Conservation (phyloP, 768 basidiomycete genomes). For the Rhodosporidiobolus odoratus region DNA sequence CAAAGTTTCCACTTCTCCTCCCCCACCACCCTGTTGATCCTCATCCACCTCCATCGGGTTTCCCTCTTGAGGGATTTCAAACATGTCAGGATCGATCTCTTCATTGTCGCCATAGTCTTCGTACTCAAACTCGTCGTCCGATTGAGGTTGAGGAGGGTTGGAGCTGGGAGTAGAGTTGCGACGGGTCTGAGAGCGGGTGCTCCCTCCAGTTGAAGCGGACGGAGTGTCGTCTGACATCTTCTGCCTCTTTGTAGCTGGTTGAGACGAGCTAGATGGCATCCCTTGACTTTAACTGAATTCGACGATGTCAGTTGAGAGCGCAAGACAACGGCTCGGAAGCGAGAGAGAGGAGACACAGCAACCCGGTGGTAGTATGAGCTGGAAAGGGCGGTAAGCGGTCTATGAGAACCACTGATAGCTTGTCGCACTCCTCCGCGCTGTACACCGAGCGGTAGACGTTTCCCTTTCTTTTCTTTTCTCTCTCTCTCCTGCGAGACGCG, state of each 20-base stretch:
- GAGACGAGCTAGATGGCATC: too few relatives aligned
- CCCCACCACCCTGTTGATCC: background rate
- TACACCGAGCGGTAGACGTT: background rate
- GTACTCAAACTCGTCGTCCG: slow-evolving; percentile 11
- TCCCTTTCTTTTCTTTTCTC: background rate
- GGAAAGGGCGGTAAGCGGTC: too few relatives aligned
- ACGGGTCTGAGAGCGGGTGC: background rate
- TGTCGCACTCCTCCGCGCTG: background rate
- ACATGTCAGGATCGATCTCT: too few relatives aligned
- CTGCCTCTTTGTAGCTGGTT: background rate
- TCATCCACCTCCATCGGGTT: background rate
- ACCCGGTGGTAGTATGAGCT: too few relatives aligned
- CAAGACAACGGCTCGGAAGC: too few relatives aligned
- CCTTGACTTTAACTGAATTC: too few relatives aligned
- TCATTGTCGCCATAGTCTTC: background rate
- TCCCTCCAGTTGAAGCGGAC: background rate
- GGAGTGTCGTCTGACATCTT: background rate
- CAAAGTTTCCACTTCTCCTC: background rate
- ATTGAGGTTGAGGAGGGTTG: too few relatives aligned
- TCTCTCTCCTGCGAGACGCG: background rate
- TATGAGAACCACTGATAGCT: background rate
- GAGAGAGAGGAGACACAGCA: too few relatives aligned
- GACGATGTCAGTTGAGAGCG: too few relatives aligned
- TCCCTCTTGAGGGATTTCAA: too few relatives aligned
- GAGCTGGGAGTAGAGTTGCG: too few relatives aligned